Evolutionary conservation across 768 basidiomycete species (phyloP).

Genomic region (Kwoniella dejecticola): DNA sequence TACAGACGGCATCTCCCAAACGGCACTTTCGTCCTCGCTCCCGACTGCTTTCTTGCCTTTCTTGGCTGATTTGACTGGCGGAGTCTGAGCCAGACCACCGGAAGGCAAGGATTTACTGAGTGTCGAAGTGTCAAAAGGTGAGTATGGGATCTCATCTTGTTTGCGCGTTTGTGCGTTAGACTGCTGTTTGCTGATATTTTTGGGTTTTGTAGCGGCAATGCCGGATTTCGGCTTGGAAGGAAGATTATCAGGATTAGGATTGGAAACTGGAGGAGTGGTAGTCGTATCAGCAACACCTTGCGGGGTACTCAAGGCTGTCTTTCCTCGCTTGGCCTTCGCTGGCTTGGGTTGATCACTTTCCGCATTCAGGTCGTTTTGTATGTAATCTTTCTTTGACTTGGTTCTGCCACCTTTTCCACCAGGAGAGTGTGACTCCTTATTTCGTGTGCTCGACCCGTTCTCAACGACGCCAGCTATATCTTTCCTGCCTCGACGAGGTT

Average conservation of each 20-base stretch:
- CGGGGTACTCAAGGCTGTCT: constrained; percentile 3
- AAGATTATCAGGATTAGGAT: neutral
- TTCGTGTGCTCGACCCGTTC: neutral
- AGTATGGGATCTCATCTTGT: neutral
- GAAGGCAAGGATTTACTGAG: constrained; percentile 21
- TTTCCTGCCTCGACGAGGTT: constrained; percentile 1
- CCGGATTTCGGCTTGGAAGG: constrained; percentile 14
- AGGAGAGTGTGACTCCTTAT: constrained; percentile 5
- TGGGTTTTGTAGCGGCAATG: constrained; percentile 3
- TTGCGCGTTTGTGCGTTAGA: neutral
- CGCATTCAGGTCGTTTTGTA: neutral
- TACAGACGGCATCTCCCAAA: constrained; percentile 44
- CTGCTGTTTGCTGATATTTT: neutral
- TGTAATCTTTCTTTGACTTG: neutral
- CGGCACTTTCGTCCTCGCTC: constrained; percentile 36
- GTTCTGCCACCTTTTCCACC: neutral
- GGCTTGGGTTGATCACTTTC: neutral
- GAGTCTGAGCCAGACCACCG: constrained; percentile 9
- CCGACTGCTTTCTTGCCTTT: constrained; percentile 7
- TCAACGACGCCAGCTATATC: neutral
- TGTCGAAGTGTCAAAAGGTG: constrained; percentile 3
- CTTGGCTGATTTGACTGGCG: constrained; percentile 5
- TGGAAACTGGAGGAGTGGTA: no score
- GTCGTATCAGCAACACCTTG: neutral
- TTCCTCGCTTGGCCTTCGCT: constrained; percentile 6